Evolutionary conservation across 1,284 basidiomycete genomes (phyloP).

Genomic region (Heterobasidion irregulare): DNA sequence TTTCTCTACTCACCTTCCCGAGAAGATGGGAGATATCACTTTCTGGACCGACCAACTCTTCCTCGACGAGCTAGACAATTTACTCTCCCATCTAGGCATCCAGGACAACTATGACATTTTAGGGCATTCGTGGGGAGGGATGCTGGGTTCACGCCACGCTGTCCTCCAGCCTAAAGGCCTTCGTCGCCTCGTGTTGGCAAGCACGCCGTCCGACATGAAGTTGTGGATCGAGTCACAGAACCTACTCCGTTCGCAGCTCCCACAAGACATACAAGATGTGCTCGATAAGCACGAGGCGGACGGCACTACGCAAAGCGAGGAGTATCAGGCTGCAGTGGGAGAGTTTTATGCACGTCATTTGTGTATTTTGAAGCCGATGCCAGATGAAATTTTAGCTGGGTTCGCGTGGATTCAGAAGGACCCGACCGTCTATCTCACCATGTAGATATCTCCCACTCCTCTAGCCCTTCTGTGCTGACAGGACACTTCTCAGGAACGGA

Average conservation of each 20-base stretch:
- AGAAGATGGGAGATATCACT: slow-evolving; percentile 12
- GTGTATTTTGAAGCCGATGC: slow-evolving; percentile 15
- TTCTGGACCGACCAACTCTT: slow-evolving; percentile 25
- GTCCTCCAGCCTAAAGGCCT: slow-evolving; percentile 18
- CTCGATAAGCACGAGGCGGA: slow-evolving; percentile 6
- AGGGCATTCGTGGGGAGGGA: slow-evolving; percentile 28
- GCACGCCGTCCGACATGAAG: slow-evolving; percentile 13
- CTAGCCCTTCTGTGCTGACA: neutral
- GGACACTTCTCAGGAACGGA: slow-evolving; percentile 31
- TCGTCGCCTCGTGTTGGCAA: slow-evolving; percentile 17
- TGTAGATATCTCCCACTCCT: slow-evolving; percentile 8
- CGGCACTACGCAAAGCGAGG: slow-evolving; percentile 15
- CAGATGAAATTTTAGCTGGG: slow-evolving; percentile 13
- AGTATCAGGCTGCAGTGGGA: slow-evolving; percentile 16
- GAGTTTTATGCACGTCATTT: slow-evolving; percentile 15
- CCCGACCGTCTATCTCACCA: slow-evolving; percentile 12
- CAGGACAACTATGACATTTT: slow-evolving; percentile 16
- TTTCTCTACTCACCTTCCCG: slow-evolving; percentile 21
- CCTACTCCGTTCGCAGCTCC: slow-evolving; percentile 13
- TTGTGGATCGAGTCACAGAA: slow-evolving; percentile 15
- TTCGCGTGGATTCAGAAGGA: slow-evolving; percentile 12
- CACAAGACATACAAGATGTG: slow-evolving; percentile 15
- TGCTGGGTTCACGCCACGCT: slow-evolving; percentile 17
- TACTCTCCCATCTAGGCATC: slow-evolving; percentile 18
- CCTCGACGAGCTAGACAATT: slow-evolving; percentile 22